Conservation (phyloP, 2,329 filamentous ascomycete genomes). For the Neospermospora avenae region DNA sequence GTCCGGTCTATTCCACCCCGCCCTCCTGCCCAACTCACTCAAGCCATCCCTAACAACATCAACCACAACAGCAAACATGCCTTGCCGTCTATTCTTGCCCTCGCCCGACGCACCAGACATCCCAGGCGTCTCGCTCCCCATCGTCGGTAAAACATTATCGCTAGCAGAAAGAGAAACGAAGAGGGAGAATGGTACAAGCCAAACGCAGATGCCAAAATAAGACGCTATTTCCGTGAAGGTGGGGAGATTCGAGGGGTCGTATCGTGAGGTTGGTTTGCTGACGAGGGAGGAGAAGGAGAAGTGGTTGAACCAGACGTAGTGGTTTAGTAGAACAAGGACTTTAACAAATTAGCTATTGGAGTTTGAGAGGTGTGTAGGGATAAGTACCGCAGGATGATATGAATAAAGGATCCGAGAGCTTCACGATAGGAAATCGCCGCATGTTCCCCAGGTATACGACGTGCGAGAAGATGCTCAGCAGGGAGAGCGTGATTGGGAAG, state of each 20-base stretch:
- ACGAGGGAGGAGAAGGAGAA: slow-evolving; percentile 66
- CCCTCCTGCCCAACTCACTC: slow-evolving; percentile 34
- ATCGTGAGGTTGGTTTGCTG: slow-evolving; percentile 56
- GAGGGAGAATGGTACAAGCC: slow-evolving; percentile 91
- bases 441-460: slow-evolving; percentile 87
- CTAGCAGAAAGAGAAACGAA: slow-evolving; percentile 93
- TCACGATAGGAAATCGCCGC: slow-evolving; percentile 69
- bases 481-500: slow-evolving; percentile 74
- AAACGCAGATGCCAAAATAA: slow-evolving; percentile 94
- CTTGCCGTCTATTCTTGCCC: slow-evolving; percentile 52
- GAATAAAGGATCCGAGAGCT: slow-evolving; percentile 83
- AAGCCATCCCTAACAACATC: slow-evolving; percentile 54
- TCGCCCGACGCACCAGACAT: slow-evolving; percentile 38
- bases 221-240: slow-evolving; percentile 92
- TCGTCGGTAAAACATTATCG: slow-evolving; percentile 91
- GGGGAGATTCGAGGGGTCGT: slow-evolving; percentile 64
- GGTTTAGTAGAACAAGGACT: slow-evolving; percentile 83
- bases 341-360: slow-evolving; percentile 21
- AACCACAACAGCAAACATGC: slow-evolving; percentile 64
- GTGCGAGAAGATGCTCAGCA: slow-evolving; percentile 77
- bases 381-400: slow-evolving; percentile 73
- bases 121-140: slow-evolving; percentile 67
- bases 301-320: slow-evolving; percentile 94
- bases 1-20: slow-evolving; percentile 33
- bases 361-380: neutral